These are phyloP conservation scores for Suillus decipiens DNA, from an alignment of 768 basidiomycete species.

Conservation along the genomic window DNA sequence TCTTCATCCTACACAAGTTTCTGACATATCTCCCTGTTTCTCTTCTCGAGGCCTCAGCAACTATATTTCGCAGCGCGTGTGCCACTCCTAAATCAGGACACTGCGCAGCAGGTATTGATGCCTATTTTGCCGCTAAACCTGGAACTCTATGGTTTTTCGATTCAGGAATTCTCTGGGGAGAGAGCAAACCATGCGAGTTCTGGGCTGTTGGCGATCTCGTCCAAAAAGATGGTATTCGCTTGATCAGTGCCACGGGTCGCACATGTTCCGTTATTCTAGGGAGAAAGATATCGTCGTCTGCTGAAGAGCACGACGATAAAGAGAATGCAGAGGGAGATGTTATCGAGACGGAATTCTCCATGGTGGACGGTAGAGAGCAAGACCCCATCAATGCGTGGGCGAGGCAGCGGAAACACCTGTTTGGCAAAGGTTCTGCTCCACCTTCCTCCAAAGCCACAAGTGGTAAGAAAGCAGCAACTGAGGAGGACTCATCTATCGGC, in stretches of 20 bases:
- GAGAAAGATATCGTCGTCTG: slow-evolving; percentile 27
- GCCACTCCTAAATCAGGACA: slow-evolving; percentile 33
- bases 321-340: slow-evolving; percentile 46
- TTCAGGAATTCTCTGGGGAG: slow-evolving; percentile 71
- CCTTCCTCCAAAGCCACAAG: slow-evolving; percentile 1
- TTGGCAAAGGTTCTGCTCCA: slow-evolving; percentile 41
- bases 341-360: slow-evolving; percentile 66
- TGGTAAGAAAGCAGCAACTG: slow-evolving; percentile 10
- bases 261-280: slow-evolving; percentile 64
- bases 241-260: slow-evolving; percentile 65
- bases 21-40: slow-evolving; percentile 49
- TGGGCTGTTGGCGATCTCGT: slow-evolving; percentile 66
- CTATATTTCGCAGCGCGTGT: slow-evolving; percentile 59
- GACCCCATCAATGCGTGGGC: slow-evolving; percentile 69
- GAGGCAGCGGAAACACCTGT: slow-evolving; percentile 52
- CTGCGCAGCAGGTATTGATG: slow-evolving; percentile 64
- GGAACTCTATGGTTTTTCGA: slow-evolving; percentile 74
- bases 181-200: slow-evolving; percentile 77
- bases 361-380: slow-evolving; percentile 72
- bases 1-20: slow-evolving; percentile 51
- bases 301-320: slow-evolving; percentile 19
- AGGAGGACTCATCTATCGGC: slow-evolving; percentile 3
- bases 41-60: slow-evolving; percentile 48
- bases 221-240: slow-evolving; percentile 49
- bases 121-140: slow-evolving; percentile 69